Conservation (phyloP, 2,329 filamentous ascomycete genomes). For the Colletotrichum tanaceti region DNA sequence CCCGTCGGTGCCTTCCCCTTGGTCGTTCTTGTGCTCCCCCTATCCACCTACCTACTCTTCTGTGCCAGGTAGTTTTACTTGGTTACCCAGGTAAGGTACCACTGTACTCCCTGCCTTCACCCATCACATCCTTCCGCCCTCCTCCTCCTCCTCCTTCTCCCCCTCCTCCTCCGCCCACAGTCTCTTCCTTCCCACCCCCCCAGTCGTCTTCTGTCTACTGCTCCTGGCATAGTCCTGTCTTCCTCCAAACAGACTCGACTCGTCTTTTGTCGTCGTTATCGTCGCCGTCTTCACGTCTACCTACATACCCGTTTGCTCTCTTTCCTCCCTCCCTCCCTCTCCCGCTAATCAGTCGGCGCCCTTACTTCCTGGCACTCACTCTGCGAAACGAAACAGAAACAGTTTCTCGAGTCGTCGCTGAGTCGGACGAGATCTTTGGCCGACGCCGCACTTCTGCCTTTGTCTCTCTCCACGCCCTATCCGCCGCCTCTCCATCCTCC, state of each 20-base stretch:
- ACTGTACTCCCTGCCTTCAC: background rate
- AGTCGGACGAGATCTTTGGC: conserved; percentile 18
- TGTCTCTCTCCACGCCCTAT: background rate
- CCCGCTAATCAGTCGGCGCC: conserved; percentile 3
- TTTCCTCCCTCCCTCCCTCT: conserved; percentile 1
- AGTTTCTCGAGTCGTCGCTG: conserved; percentile 20
- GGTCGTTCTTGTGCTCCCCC: background rate
- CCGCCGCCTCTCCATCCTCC: background rate
- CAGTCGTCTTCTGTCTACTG: conserved; percentile 5
- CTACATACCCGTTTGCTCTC: background rate
- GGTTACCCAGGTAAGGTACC: background rate
- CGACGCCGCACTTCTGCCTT: conserved; percentile 25
- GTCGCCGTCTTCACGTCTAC: no score
- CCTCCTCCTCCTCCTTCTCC: background rate
- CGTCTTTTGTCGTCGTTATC: conserved; percentile 11
- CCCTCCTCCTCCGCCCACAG: background rate
- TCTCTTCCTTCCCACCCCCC: conserved; percentile 2
- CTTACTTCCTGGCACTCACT: background rate
- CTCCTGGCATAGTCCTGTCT: conserved; percentile 25
- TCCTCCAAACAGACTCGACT: conserved; percentile 15
- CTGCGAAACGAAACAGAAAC: conserved; percentile 37
- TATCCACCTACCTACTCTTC: background rate
- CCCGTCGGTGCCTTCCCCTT: conserved; percentile 6
- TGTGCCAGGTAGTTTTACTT: no score
- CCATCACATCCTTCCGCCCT: conserved; percentile 20